phyloP scores from a whole-genome alignment of 352 stramenopile species.

The Aphanomyces astaci region DNA sequence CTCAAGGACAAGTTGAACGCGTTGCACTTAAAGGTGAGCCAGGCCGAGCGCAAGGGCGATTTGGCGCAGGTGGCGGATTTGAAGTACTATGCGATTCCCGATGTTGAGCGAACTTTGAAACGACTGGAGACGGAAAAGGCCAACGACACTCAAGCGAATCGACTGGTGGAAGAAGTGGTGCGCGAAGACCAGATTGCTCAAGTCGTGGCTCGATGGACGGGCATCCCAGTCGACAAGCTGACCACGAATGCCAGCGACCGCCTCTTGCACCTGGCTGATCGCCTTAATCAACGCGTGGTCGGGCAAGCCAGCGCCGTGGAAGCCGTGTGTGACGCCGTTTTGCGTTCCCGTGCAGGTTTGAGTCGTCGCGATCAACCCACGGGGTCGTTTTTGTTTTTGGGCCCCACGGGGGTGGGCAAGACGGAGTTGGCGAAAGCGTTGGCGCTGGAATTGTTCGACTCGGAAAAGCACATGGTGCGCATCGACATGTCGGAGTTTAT shows the following conservation, averaged over 20 bases:
- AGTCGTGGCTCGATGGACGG: conserved; percentile 86
- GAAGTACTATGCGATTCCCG: conserved; percentile 93
- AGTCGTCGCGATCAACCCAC: conserved; percentile 80
- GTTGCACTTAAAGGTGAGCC: conserved; percentile 90
- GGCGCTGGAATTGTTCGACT: conserved; percentile 92
- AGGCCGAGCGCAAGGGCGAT: conserved; percentile 91
- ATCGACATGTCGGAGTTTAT: conserved; percentile 99
- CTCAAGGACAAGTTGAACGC: conserved; percentile 90
- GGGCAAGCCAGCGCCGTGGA: conserved; percentile 91
- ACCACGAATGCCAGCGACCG: conserved; percentile 69
- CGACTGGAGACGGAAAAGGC: conserved; percentile 72
- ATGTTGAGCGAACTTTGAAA: conserved; percentile 83
- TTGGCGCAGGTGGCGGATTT: conserved; percentile 92
- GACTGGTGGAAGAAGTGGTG: conserved; percentile 82
- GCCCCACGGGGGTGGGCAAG: conserved; percentile 94
- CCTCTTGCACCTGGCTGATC: conserved; percentile 72
- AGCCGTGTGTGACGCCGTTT: conserved; percentile 87
- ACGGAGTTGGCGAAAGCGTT: conserved; percentile 93
- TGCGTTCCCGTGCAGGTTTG: conserved; percentile 89
- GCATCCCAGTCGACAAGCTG: conserved; percentile 82
- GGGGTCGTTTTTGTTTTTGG: conserved; percentile 94
- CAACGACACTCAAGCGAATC: conserved; percentile 51
- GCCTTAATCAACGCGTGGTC: conserved; percentile 87
- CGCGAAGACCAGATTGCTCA: conserved; percentile 83
- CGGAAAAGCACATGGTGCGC: conserved; percentile 91